Base-by-base conservation (phyloP, 768 basidiomycete species). In the Xanthoconium stramineum region DNA sequence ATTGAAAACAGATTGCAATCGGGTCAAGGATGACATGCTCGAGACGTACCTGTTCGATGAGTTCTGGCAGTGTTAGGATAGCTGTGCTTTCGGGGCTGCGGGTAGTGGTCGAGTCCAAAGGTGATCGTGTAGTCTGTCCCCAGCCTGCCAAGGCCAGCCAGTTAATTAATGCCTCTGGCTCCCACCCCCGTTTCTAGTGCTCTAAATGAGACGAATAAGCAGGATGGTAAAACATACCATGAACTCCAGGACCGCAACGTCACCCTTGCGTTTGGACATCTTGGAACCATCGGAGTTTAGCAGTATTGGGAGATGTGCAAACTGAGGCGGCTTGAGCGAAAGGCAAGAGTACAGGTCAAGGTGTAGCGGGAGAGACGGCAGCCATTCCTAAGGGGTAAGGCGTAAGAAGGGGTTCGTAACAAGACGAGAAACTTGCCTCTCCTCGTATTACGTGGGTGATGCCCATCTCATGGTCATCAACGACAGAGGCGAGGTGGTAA, bases 131-230 rank as follows among this genome's bases (percentile, higher is more conserved):
- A 80, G 76, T 11, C 79, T 83, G 65, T 24, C 94, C 91, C 91
- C 95, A 98, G 1, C 97, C 95, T n/a, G 92, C 87, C 17, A 98
- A 76, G 6, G 92, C 92, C 9, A 98, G 80, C 87, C 95, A 98
- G 65, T 98, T 98, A 28, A 95, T 72, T 14, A 99, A 71, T 3
- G 94, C 93, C 42, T 80, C 80, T 0, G 94, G 90, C 65, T 98
- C 95, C 86, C 92, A 98, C 0, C 94, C 95, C 45, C 84, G 78
- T 62, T 81, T 76, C 94, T 96, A 61, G 19, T 17, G 11, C 55
- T 38, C 8, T n/a, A n/a, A n/a, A n/a, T n/a, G 17, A 29, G 35
- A 56, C 8, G 47, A 11, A 44, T 3, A 13, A 30, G 15, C 2
- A 13, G 17, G 44, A 12, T 48, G 8, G 19, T 20, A 7, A 13